Evolutionary conservation across 495 filamentous ascomycete genomes (phyloP), one percentile per base, ranked within the genome.

Genomic region (Chaetomium tenue): DNA sequence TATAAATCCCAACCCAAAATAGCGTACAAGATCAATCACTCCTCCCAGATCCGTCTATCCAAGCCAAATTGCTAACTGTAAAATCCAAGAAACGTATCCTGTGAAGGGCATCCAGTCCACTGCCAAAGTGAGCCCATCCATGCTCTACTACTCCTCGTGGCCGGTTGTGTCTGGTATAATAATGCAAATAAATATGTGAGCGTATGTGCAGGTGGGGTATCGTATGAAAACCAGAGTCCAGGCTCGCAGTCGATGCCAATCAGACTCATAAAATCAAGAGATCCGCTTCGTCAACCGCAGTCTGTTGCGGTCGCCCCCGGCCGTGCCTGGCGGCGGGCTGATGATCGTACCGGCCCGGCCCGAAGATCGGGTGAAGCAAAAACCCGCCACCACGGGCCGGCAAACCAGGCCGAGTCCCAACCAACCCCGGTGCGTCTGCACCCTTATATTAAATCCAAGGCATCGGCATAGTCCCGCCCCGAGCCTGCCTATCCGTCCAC

Each of bases 401-500:
- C 37, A 50, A 57, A 57, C 8, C 57, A 13, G 42, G 16, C 25
- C 40, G 3, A 13, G 40, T 56, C 42, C 13, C 18, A n/a, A 37
- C 37, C 58, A 28, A 39, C 22, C 3, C 52, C 28, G 6, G 25
- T 23, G 2, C 40, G 9, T 20, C 26, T 2, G 2, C 2, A 37
- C 5, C 33, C 33, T 9, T 37, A 37, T 37, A 8, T 65, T 51
- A 68, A 53, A 65, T 33, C 62, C 62, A 68, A 13, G 66, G 62
- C 40, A 28, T 64, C 37, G 66, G 30, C 63, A 47, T 53, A 6
- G 28, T 60, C 23, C n/a, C 58, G 15, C 60, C 63, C 28, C 59
- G 28, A 30, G 33, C 60, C 46, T 63, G 53, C 63, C 50, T 61
- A 1, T 58, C 67, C 12, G 60, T 69, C 67, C 67, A 69, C 13